Conservation (phyloP, 768 basidiomycete species). For the Calocera viscosa region DNA sequence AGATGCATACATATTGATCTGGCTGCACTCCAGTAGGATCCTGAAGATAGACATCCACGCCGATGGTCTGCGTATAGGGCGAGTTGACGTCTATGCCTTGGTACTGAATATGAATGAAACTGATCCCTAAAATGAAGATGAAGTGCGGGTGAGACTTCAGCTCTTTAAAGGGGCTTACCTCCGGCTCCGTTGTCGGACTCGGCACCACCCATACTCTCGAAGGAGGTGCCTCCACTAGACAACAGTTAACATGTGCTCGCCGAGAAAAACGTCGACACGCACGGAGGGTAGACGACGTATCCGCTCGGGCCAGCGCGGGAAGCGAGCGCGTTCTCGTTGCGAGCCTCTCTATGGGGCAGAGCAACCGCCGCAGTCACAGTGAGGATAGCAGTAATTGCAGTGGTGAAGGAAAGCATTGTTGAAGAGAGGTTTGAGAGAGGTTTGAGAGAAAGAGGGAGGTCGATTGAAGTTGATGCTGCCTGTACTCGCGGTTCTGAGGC, state of each 20-base stretch:
- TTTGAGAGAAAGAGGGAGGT: too few species aligned
- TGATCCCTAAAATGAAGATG: not conserved
- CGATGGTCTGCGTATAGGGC: not conserved
- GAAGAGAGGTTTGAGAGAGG: too few species aligned
- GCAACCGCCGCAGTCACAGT: not conserved
- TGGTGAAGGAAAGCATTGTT: too few species aligned
- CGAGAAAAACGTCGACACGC: not conserved
- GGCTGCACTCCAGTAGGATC: not conserved
- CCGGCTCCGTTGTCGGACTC: not conserved
- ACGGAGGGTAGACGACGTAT: slow-evolving; percentile 7
- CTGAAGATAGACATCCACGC: not conserved
- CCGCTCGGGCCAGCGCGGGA: not conserved
- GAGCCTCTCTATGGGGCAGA: not conserved
- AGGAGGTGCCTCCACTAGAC: not conserved
- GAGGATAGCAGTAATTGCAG: not conserved
- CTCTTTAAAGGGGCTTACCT: not conserved
- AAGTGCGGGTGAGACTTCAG: not conserved
- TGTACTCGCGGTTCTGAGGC: too few species aligned
- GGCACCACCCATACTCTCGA: not conserved
- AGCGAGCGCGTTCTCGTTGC: not conserved
- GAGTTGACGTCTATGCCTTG: not conserved
- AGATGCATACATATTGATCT: not conserved
- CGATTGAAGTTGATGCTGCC: too few species aligned
- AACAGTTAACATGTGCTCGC: not conserved
- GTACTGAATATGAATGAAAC: not conserved